phyloP scores from a whole-genome alignment of 306 rosid species.

The Leucaena leucocephala region DNA sequence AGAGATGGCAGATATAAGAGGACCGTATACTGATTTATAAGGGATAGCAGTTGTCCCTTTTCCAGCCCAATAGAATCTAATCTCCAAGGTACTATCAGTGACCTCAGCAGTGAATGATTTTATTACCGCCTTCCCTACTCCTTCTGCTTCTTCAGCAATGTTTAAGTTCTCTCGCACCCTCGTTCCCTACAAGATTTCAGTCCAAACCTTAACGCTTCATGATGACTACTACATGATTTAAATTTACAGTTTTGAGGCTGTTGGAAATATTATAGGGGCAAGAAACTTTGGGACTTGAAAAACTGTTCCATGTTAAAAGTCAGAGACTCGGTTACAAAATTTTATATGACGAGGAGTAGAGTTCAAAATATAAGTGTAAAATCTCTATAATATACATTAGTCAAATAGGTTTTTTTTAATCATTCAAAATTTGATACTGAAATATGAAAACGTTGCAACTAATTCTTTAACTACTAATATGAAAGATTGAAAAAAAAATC shows the following conservation, averaged over 20 bases:
- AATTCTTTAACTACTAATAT: too few species aligned
- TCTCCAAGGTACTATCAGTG: constrained; percentile 41
- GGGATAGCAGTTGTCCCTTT: constrained; percentile 66
- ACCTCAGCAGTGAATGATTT: not conserved
- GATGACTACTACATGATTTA: not conserved
- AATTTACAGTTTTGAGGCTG: not conserved
- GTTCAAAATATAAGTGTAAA: too few species aligned
- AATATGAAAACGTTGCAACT: too few species aligned
- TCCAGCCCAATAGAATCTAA: constrained; percentile 68
- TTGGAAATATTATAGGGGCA: not conserved
- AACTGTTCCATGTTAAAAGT: too few species aligned
- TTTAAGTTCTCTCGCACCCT: constrained; percentile 50
- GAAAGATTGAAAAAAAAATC: too few species aligned
- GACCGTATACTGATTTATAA: constrained; percentile 55
- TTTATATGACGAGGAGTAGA: too few species aligned
- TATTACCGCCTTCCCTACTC: constrained; percentile 25
- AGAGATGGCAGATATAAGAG: constrained; percentile 71
- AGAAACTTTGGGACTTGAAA: not conserved
- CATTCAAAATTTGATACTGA: too few species aligned
- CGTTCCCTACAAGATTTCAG: constrained; percentile 45
- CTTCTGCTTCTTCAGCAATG: constrained; percentile 52
- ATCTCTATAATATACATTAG: too few species aligned
- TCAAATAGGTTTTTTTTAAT: too few species aligned
- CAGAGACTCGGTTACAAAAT: too few species aligned
- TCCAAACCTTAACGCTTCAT: not conserved